Percentiles rank a stretch among this genome's conserved stretches.
These are phyloP conservation scores for Botrytis cinerea DNA, from an alignment of 2,329 filamentous ascomycete genomes.

Conservation along the genomic window DNA sequence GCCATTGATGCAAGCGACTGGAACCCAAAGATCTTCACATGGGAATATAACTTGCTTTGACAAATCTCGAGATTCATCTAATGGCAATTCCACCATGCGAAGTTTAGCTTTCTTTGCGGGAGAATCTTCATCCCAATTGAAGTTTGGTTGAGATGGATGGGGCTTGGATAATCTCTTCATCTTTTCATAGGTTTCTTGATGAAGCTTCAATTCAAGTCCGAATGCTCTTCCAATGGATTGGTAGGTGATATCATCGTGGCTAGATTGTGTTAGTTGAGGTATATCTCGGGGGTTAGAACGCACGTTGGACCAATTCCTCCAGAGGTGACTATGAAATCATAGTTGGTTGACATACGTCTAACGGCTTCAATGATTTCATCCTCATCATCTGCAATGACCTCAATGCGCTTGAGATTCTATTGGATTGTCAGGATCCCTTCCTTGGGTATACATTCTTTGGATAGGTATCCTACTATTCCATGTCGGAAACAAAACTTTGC, in stretches of 20 bases:
- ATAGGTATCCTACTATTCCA: constrained; percentile 55
- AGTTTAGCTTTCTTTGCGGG: constrained; percentile 77
- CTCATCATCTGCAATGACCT: constrained; percentile 93
- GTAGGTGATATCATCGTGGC: constrained; percentile 98
- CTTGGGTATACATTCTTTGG: constrained; percentile 56
- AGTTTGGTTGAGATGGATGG: constrained; percentile 70
- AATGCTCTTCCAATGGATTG: constrained; percentile 91
- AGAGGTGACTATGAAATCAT: constrained; percentile 94
- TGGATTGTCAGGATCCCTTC: constrained; percentile 48
- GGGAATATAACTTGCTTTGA: constrained; percentile 78
- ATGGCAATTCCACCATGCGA: constrained; percentile 87
- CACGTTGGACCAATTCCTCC: constrained; percentile 95
- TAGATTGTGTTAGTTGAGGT: constrained; percentile 42
- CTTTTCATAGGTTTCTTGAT: constrained; percentile 72
- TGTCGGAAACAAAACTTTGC: constrained; percentile 65
- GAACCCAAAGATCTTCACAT: constrained; percentile 84
- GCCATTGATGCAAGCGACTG: constrained; percentile 82
- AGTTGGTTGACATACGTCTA: constrained; percentile 80
- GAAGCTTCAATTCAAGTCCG: constrained; percentile 70
- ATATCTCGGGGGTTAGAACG: background rate
- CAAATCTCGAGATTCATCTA: constrained; percentile 64
- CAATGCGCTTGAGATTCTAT: constrained; percentile 76
- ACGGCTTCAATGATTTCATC: constrained; percentile 83
- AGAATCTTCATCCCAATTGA: constrained; percentile 83
- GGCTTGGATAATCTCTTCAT: constrained; percentile 83